These are phyloP conservation scores for Castanea mollissima DNA, from an alignment of 306 rosid species.

Conservation along the genomic window DNA sequence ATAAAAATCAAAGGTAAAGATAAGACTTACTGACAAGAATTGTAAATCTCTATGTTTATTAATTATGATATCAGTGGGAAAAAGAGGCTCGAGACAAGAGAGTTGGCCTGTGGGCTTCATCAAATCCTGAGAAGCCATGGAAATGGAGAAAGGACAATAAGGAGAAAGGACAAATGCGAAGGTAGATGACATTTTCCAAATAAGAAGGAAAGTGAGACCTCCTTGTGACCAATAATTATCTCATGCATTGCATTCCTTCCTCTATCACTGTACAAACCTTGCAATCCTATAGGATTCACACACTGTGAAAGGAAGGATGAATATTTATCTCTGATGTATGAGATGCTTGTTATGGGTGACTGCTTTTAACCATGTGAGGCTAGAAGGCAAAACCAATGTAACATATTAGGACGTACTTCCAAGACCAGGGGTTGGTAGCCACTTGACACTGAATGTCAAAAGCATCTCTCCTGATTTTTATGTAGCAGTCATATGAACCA, in stretches of 20 bases:
- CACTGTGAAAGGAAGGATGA: no score
- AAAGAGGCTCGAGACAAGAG: conserved; percentile 56
- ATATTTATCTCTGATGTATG: no score
- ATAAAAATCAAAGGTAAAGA: no score
- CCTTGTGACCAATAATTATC: no score
- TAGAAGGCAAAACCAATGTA: background rate
- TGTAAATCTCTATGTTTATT: background rate
- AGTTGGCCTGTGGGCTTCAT: conserved; percentile 81
- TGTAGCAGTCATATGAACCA: background rate
- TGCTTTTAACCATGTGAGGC: no score
- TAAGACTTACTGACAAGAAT: no score
- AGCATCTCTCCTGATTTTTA: background rate
- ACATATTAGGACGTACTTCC: background rate
- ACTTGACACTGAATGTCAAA: background rate
- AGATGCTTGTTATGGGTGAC: no score
- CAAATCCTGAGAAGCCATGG: conserved; percentile 95
- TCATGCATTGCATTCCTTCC: no score
- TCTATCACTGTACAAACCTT: no score
- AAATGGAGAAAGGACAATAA: conserved; percentile 54
- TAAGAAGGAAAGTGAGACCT: no score
- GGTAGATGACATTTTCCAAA: conserved; percentile 15
- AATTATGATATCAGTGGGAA: conserved; percentile 60
- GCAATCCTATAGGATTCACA: no score
- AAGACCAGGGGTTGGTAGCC: background rate
- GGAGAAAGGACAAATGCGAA: conserved; percentile 26